Percentiles rank a stretch among this genome's conserved stretches.
These are phyloP conservation scores for Didymella pomorum DNA, from an alignment of 2,329 filamentous ascomycete genomes.

Conservation along the genomic window DNA sequence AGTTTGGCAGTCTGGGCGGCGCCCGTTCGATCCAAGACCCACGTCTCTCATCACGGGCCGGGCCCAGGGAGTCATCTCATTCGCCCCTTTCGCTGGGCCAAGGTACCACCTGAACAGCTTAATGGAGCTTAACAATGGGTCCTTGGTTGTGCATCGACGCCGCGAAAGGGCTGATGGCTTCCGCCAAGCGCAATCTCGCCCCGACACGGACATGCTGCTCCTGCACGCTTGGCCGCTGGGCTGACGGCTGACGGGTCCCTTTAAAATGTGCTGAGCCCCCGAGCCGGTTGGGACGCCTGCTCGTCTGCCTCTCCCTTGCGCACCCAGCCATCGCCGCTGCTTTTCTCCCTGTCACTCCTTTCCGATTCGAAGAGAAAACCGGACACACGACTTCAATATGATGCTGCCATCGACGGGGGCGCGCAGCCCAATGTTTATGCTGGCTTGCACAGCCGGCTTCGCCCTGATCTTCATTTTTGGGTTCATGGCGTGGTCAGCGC, in stretches of 20 bases:
- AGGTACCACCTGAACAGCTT: slow-evolving; percentile 22
- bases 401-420: slow-evolving; percentile 44
- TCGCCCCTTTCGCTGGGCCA: slow-evolving; percentile 13
- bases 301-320: slow-evolving; percentile 24
- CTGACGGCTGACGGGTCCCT: slow-evolving; percentile 33
- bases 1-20: slow-evolving; percentile 10
- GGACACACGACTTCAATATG: slow-evolving; percentile 27
- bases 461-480: slow-evolving; percentile 47
- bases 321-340: slow-evolving; percentile 19
- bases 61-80: slow-evolving; percentile 13
- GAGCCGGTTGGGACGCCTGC: slow-evolving; percentile 16
- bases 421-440: slow-evolving; percentile 43
- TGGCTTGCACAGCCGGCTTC: slow-evolving; percentile 42
- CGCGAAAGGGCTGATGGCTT: slow-evolving; percentile 25
- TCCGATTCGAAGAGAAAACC: slow-evolving; percentile 8
- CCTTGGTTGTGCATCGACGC: slow-evolving; percentile 23
- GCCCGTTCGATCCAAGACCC: slow-evolving; percentile 19
- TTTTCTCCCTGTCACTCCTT: slow-evolving; percentile 20
- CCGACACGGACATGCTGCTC: slow-evolving; percentile 27
- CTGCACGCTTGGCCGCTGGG: slow-evolving; percentile 31
- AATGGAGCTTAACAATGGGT: slow-evolving; percentile 25
- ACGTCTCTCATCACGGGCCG: slow-evolving; percentile 8
- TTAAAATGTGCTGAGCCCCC: slow-evolving; percentile 39
- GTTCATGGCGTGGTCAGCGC: slow-evolving; percentile 47
- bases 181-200: slow-evolving; percentile 40